A percentile compares a stretch with the other conserved stretches of the same genome.
Conservation (phyloP, 2,329 filamentous ascomycete species). For the Akanthomyces dipterigenus region DNA sequence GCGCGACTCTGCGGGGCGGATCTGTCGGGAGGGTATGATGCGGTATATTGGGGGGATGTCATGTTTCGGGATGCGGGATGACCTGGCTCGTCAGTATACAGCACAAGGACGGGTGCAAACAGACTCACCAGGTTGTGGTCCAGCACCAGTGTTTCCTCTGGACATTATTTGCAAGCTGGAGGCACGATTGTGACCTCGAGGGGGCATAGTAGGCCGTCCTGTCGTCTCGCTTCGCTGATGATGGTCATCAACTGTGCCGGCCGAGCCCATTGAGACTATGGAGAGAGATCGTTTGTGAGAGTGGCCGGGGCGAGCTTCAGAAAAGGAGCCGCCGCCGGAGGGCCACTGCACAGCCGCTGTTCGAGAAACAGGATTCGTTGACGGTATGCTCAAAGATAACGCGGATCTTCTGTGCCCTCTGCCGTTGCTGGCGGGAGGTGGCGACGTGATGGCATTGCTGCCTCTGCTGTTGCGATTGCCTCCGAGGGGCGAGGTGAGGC, state of each 20-base stretch:
- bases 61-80: constrained; percentile 31
- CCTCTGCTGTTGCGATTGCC: constrained; percentile 33
- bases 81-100: constrained; percentile 33
- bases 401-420: constrained; percentile 58
- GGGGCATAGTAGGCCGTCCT: constrained; percentile 41
- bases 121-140: constrained; percentile 33
- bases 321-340: constrained; percentile 22
- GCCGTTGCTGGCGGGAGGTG: constrained; percentile 31
- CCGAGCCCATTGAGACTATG: constrained; percentile 69
- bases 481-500: constrained; percentile 35
- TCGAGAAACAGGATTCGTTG: constrained; percentile 37
- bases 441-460: constrained; percentile 38
- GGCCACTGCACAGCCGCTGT: constrained; percentile 43
- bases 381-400: constrained; percentile 54
- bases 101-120: neutral
- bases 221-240: constrained; percentile 35
- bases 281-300: constrained; percentile 71
- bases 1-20: constrained; percentile 34
- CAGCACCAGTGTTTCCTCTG: constrained; percentile 37
- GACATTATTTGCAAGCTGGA: constrained; percentile 68
- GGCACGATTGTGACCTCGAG: constrained; percentile 65
- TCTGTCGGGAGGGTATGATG: constrained; percentile 47
- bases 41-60: constrained; percentile 46
- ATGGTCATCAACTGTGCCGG: constrained; percentile 42
- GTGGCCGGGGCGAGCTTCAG: constrained; percentile 37